phyloP scores from a whole-genome alignment of 129 eudicot species.

The Lonicera japonica region DNA sequence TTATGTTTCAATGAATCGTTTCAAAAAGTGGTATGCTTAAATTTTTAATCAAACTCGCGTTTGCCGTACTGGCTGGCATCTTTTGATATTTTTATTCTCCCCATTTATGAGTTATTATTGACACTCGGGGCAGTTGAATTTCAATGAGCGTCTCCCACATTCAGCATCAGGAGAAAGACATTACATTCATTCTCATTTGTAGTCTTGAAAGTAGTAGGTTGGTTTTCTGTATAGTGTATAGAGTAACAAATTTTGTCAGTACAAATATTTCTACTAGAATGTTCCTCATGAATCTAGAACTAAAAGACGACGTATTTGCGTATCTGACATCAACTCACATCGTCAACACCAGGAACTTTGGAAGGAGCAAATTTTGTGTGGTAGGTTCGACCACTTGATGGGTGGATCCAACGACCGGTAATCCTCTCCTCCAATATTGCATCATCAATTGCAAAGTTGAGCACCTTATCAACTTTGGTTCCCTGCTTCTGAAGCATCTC shows the following conservation, averaged over 20 bases:
- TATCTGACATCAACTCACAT: constrained; percentile 39
- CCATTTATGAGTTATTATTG: background rate
- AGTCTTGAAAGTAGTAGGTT: background rate
- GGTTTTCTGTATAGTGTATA: background rate
- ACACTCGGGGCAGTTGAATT: background rate
- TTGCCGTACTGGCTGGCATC: background rate
- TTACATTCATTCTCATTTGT: background rate
- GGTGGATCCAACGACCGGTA: constrained; percentile 87
- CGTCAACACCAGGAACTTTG: constrained; percentile 75
- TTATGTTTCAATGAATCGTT: too few species aligned
- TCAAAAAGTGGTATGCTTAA: background rate
- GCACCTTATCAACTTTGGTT: constrained; percentile 55
- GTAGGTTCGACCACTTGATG: constrained; percentile 94
- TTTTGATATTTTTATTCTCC: background rate
- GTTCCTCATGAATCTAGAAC: background rate
- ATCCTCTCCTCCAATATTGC: constrained; percentile 67
- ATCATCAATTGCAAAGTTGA: constrained; percentile 58
- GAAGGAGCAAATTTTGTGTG: constrained; percentile 99
- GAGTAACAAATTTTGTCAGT: background rate
- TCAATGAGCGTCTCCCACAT: background rate
- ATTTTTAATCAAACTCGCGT: background rate
- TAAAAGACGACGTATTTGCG: background rate
- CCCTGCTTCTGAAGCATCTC: constrained; percentile 81
- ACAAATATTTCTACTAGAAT: background rate
- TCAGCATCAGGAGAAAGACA: background rate